These are phyloP conservation scores for Picochlorum sp. DNA, from an alignment of 139 green algal species.

Conservation along the genomic window DNA sequence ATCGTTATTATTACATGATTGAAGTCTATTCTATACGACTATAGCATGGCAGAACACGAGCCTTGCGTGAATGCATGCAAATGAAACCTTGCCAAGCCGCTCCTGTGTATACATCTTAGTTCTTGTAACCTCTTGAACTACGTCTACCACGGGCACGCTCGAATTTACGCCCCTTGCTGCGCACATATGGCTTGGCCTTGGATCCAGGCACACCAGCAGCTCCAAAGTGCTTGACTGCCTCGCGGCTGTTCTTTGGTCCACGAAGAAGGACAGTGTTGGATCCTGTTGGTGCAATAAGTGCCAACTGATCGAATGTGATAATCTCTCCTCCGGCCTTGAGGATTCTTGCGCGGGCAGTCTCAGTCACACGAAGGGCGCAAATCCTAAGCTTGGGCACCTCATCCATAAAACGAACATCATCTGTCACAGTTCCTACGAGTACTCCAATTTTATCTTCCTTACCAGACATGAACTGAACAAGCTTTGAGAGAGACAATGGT, in stretches of 20 bases:
- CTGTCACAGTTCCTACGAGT: slow-evolving; percentile 89
- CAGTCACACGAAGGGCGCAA: slow-evolving; percentile 86
- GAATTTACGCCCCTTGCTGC: slow-evolving; percentile 96
- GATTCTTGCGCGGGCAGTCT: slow-evolving; percentile 95
- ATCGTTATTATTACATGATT: not conserved
- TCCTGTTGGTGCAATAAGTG: slow-evolving; percentile 84
- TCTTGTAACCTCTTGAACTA: slow-evolving; percentile 93
- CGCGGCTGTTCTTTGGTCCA: slow-evolving; percentile 87
- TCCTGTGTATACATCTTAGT: slow-evolving; percentile 10
- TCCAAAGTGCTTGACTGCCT: slow-evolving; percentile 97
- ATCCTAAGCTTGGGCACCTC: slow-evolving; percentile 90
- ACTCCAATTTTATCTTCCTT: slow-evolving; percentile 92
- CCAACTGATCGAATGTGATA: slow-evolving; percentile 98
- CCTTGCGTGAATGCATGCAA: too few relatives aligned
- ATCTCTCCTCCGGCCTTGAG: slow-evolving; percentile 91
- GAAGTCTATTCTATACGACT: too few relatives aligned
- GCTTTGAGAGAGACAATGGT: slow-evolving; percentile 89
- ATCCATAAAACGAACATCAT: slow-evolving; percentile 79
- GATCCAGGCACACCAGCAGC: slow-evolving; percentile 80
- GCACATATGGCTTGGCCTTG: slow-evolving; percentile 91
- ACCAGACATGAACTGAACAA: slow-evolving; percentile 83
- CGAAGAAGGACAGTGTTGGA: slow-evolving; percentile 86
- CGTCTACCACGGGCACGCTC: slow-evolving; percentile 94
- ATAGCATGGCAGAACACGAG: too few relatives aligned
- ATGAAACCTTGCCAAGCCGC: too few relatives aligned